A percentile compares a stretch with the other conserved stretches of the same genome.
These are phyloP conservation scores for Exophiala xenobiotica DNA, from an alignment of 2,329 filamentous ascomycete genomes.

Conservation along the genomic window DNA sequence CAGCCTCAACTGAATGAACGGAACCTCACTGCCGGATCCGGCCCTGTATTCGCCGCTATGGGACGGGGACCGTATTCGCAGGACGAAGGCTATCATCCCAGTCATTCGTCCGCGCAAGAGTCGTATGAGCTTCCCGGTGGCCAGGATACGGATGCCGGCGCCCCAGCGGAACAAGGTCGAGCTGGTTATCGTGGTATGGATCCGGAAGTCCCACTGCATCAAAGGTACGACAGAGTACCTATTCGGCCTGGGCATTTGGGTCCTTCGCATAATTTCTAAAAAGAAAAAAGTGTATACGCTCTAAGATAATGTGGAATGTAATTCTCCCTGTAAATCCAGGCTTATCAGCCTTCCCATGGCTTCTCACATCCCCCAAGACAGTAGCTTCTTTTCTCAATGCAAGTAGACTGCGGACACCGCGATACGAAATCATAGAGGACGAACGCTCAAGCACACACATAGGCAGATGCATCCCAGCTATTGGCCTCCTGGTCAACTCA, in stretches of 20 bases:
- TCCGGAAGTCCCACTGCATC: constrained; percentile 22
- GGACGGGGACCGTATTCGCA: neutral
- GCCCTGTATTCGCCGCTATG: neutral
- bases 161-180: too few relatives aligned
- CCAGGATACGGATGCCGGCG: constrained; percentile 6
- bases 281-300: too few relatives aligned
- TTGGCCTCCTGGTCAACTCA: too few relatives aligned
- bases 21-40: constrained; percentile 6
- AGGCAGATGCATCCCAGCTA: too few relatives aligned
- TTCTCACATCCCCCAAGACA: too few relatives aligned
- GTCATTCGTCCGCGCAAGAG: constrained; percentile 13
- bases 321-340: too few relatives aligned
- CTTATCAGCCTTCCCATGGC: too few relatives aligned
- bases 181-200: constrained; percentile 18
- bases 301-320: too few relatives aligned
- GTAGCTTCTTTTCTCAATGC: too few relatives aligned
- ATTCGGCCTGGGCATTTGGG: constrained; percentile 20
- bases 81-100: constrained; percentile 12
- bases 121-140: constrained; percentile 21
- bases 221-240: constrained; percentile 19
- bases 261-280: constrained; percentile 26
- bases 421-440: too few relatives aligned
- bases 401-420: too few relatives aligned
- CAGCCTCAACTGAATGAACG: constrained; percentile 5
- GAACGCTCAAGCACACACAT: too few relatives aligned